These are phyloP conservation scores for Moesziomyces sp. DNA, from an alignment of 1,284 basidiomycete genomes.

Conservation along the genomic window DNA sequence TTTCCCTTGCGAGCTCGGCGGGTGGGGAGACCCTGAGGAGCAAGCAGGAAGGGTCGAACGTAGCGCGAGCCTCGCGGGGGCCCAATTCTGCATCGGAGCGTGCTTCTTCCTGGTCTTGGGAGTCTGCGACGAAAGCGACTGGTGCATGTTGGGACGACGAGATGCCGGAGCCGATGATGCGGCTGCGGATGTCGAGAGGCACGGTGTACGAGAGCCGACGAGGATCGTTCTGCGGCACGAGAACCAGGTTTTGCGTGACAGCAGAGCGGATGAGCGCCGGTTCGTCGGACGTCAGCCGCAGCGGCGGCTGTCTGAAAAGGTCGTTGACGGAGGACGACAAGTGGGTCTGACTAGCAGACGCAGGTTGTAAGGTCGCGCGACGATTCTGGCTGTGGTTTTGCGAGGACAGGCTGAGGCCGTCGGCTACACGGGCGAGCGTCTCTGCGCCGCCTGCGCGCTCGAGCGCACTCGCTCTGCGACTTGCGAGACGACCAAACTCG, in stretches of 20 bases:
- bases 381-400: conserved; percentile 2
- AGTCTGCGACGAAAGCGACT: conserved; percentile 32
- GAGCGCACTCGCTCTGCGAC: conserved; percentile 17
- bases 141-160: background rate
- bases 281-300: conserved; percentile 15
- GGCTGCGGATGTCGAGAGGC: conserved; percentile 30
- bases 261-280: conserved; percentile 5
- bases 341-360: background rate
- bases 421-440: conserved; percentile 27
- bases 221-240: conserved; percentile 31
- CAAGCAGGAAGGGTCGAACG: conserved; percentile 30
- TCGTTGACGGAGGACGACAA: background rate
- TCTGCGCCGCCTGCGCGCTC: conserved; percentile 35
- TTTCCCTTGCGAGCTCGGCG: conserved; percentile 19
- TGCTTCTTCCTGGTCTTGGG: background rate
- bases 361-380: conserved; percentile 14
- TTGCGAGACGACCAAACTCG: conserved; percentile 34
- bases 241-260: conserved; percentile 8
- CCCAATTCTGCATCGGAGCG: background rate
- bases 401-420: conserved; percentile 22
- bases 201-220: conserved; percentile 4
- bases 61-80: background rate
- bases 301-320: background rate
- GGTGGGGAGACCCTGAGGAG: conserved; percentile 42
- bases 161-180: conserved; percentile 5